Evolutionary conservation across 2,329 filamentous ascomycete species (phyloP).

Genomic region (Pseudopyricularia javanii): DNA sequence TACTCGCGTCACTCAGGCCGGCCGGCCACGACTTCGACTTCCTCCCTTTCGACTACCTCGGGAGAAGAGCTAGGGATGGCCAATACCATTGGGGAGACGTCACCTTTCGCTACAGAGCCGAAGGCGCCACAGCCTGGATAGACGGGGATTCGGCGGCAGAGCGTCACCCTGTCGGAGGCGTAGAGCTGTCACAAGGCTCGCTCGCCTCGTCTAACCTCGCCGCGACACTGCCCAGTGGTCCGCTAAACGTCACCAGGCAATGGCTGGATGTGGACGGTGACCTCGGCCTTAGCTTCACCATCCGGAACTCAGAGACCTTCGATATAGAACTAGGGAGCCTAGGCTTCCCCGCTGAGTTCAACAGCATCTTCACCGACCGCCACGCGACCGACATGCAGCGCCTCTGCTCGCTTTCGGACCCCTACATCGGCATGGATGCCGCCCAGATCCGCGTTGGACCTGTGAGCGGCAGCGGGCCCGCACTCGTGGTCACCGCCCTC

Average conservation of each 20-base stretch:
- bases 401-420: constrained; percentile 42
- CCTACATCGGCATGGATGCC: constrained; percentile 46
- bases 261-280: constrained; percentile 37
- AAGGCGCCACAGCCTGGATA: not conserved
- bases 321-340: constrained; percentile 41
- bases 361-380: constrained; percentile 46
- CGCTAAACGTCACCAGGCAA: constrained; percentile 33
- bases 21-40: constrained; percentile 35
- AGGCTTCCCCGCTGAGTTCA: constrained; percentile 47
- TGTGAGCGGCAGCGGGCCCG: constrained; percentile 36
- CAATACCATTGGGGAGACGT: constrained; percentile 49
- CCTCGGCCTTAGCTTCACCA: constrained; percentile 36
- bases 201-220: constrained; percentile 17
- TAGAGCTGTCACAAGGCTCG: not conserved
- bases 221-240: not conserved
- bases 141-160: not conserved
- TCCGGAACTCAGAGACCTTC: constrained; percentile 28
- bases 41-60: constrained; percentile 37
- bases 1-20: constrained; percentile 33
- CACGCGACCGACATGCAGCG: constrained; percentile 32
- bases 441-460: constrained; percentile 43
- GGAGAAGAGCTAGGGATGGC: constrained; percentile 31
- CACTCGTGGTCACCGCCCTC: constrained; percentile 41
- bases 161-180: not conserved
- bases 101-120: constrained; percentile 37